Evolutionary conservation across 805 yeast species (phyloP), one percentile per base, ranked within the genome.

Genomic region (Saccharomycopsis capsularis): DNA sequence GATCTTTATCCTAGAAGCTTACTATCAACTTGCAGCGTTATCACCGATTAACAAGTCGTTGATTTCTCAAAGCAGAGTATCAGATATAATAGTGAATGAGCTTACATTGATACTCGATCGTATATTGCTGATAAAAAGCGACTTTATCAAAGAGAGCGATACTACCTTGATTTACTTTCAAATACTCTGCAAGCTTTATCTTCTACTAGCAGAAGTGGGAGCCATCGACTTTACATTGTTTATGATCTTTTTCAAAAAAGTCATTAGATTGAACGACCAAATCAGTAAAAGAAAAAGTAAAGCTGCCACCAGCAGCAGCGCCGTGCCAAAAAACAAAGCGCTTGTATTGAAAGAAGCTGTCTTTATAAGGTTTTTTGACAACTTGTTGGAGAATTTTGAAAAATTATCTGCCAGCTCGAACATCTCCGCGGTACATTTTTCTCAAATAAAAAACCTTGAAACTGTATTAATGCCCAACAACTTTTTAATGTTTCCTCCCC

Each of bases 201-300:
- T 50, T 3, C n/a, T 25, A 18, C 13, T 47, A 3, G 48, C 54
- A 6, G 48, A 50, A 24, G 36, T 39, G 23, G 56, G 56, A 9
- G 21, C 41, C 4, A 46, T 51, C 15, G 40, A 50, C 35, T 53
- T 32, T 27, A 23, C 32, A 2, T 32, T 29, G 13, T 44, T 51
- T 30, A 5, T 43, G 2, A 34, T 23, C 13, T 37, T n/a, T 23
- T 45, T 47, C 16, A 47, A 30, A 11, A 51, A 51, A 35, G 13
- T 53, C 11, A 24, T 47, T 13, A 23, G 22, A 23, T 19, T 47
- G 18, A 53, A 53, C n/a, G 52, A 50, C 19, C 27, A 43, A 39
- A 22, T 24, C 4, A 7, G 29, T 16, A 27, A 24, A 4, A n/a
- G 23, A 30, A 42, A 19, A n/a, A 32, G 25, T 16, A 4, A 6